Evolutionary conservation across 192 early-diverging fungal species (phyloP).

Genomic region (Backusella westeae): DNA sequence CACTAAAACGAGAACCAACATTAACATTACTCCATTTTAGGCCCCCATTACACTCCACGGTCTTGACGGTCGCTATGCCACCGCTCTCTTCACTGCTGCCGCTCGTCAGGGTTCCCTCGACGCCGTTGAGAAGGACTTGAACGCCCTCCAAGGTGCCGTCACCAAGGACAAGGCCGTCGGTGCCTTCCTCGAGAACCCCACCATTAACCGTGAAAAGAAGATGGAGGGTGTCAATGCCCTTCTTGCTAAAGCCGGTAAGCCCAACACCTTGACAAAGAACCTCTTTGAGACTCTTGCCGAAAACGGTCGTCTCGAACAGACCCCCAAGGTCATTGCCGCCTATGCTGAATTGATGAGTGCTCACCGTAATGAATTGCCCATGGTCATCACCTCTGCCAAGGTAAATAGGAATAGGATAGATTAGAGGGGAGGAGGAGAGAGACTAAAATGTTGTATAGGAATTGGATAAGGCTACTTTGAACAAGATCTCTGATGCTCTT

Average conservation of each 20-base stretch:
- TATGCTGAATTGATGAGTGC: constrained; percentile 87
- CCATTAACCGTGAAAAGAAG: constrained; percentile 79
- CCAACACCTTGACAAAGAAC: constrained; percentile 83
- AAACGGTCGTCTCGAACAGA: constrained; percentile 90
- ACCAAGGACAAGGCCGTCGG: constrained; percentile 70
- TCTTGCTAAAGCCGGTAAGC: constrained; percentile 57
- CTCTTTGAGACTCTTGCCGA: constrained; percentile 91
- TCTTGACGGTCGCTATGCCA: constrained; percentile 97
- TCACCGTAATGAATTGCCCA: constrained; percentile 81
- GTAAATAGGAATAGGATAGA: constrained; percentile 32
- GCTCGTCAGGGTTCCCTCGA: constrained; percentile 76
- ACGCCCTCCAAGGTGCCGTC: constrained; percentile 60
- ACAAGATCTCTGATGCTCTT: constrained; percentile 40
- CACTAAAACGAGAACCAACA: neutral
- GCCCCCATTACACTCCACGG: constrained; percentile 84
- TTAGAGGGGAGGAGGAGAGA: too few relatives aligned
- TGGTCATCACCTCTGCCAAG: constrained; percentile 89
- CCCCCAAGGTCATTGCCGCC: constrained; percentile 75
- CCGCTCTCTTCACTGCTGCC: constrained; percentile 93
- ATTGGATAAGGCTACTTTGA: constrained; percentile 78
- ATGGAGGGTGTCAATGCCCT: constrained; percentile 69
- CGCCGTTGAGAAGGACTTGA: constrained; percentile 83
- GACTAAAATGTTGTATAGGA: constrained; percentile 40
- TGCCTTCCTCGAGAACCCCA: constrained; percentile 82
- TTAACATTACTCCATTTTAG: constrained; percentile 40